Percentiles rank a stretch among this genome's conserved stretches.
Conservation (phyloP, 495 filamentous ascomycete species). For the Evernia prunastri region DNA sequence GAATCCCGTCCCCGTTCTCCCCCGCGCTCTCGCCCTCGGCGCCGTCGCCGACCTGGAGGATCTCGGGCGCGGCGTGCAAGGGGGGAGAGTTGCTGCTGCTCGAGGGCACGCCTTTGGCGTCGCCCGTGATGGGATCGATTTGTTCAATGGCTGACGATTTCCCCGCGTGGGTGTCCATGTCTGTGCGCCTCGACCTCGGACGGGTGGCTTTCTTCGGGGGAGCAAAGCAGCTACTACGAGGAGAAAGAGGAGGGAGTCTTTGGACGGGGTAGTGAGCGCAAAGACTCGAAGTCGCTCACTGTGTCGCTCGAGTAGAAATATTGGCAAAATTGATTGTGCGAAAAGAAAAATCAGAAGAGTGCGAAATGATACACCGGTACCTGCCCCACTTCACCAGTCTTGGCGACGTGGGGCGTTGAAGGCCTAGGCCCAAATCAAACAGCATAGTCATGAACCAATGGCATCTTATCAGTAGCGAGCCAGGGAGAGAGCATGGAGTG, state of each 20-base stretch:
- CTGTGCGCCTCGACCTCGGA: neutral
- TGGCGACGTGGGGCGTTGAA: neutral
- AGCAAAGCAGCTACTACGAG: neutral
- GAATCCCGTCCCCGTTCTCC: constrained; percentile 45
- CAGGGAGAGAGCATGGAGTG: neutral
- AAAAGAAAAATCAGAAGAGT: neutral
- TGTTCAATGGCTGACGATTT: constrained; percentile 14
- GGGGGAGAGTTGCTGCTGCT: constrained; percentile 26
- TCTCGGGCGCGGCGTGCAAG: constrained; percentile 26
- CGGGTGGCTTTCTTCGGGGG: neutral
- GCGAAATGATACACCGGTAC: neutral
- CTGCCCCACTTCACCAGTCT: constrained; percentile 1
- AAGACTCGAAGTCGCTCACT: constrained; percentile 56
- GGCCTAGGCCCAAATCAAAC: neutral
- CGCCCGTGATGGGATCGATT: neutral
- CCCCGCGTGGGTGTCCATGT: constrained; percentile 16
- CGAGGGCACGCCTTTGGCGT: constrained; percentile 7
- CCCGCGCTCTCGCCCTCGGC: constrained; percentile 37
- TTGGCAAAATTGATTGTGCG: neutral
- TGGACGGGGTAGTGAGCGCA: constrained; percentile 45
- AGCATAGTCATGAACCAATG: neutral
- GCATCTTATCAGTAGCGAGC: neutral
- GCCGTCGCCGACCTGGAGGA: constrained; percentile 22
- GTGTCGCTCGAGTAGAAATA: constrained; percentile 15
- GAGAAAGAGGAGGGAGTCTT: constrained; percentile 38